phyloP scores from a whole-genome alignment of 1,139 yeast genomes.

The Scheffersomyces insectosa region DNA sequence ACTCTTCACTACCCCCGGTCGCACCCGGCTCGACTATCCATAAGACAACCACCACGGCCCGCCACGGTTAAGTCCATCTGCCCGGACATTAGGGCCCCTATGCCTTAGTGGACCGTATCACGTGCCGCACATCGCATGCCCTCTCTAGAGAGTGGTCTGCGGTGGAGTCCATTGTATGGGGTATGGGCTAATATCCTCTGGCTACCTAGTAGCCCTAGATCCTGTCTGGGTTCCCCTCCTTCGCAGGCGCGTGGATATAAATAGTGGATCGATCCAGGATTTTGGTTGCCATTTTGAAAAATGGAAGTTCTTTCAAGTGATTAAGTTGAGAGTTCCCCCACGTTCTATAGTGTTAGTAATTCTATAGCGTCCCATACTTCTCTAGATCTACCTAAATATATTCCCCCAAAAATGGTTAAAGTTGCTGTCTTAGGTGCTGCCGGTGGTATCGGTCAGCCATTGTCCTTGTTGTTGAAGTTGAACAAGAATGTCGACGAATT shows the following conservation, averaged over 20 bases:
- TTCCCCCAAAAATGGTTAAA: conserved; percentile 42
- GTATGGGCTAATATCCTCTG: background rate
- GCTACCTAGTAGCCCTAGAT: no score
- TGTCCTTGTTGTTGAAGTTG: conserved; percentile 84
- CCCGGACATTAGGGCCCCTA: background rate
- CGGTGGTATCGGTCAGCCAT: conserved; percentile 99
- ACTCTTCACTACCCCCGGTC: no score
- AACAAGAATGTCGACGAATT: conserved; percentile 84
- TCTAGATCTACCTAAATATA: background rate
- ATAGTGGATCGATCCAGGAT: no score
- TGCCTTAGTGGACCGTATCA: background rate
- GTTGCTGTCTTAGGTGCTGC: conserved; percentile 95
- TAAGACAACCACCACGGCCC: no score
- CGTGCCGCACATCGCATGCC: background rate
- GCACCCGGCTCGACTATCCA: no score
- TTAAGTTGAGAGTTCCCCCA: conserved; percentile 1
- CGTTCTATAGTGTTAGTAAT: background rate
- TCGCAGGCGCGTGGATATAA: no score
- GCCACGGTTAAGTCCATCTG: background rate
- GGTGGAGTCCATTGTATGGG: background rate
- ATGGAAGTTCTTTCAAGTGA: background rate
- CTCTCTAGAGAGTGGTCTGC: background rate
- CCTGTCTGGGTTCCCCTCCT: no score
- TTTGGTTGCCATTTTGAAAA: no score
- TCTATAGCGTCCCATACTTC: background rate